Base-by-base conservation (phyloP, 805 yeast genomes). In the Saccharomyces kudriavzevii region DNA sequence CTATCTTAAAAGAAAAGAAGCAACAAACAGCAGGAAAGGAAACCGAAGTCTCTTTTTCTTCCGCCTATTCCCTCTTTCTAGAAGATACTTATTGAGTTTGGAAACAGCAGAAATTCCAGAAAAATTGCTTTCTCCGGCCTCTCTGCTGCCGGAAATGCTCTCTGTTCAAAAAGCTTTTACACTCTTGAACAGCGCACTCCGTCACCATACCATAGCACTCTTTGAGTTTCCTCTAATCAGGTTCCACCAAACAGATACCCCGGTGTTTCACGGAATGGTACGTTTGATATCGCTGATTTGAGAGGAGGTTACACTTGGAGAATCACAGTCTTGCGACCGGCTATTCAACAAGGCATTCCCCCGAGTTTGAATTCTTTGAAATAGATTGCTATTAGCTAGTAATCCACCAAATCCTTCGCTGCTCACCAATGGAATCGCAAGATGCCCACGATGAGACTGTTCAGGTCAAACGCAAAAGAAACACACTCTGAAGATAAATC, bases 371-470 rank as follows among this genome's bases (percentile, higher is more conserved):
- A 57, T 60, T 62, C 61, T 60, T 62, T 60, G 59, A 56, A 58
- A 57, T 59, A 56, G 61, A 57, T 62, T 62, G 64, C 66, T 55
- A 62, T 60, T 56, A 58, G 66, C 66, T 62, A 62, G 66, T 60
- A 63, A 61, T 64, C 70, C 70, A 65, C 68, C 62, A 64, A 65
- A 65, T 63, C 69, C 70, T 62, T 58, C 70, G 59, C 64, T 61
- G 70, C 70, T 58, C 62, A 63, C 63, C 64, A 60, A 61, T 59
- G 63, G 65, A 62, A 60, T 64, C 65, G 61, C 63, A 61, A 60
- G 65, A 65, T 62, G 64, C 57, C 66, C 61, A 60, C 54, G 63
- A 62, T 65, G 56, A 63, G 69, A 61, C 69, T 64, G 67, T 65
- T 65, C 69, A 63, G 67, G 69, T 58, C 61, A 54, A 53, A 46